These are phyloP conservation scores for Phytophthora palmivora DNA, from an alignment of 352 stramenopile species.

Conservation along the genomic window DNA sequence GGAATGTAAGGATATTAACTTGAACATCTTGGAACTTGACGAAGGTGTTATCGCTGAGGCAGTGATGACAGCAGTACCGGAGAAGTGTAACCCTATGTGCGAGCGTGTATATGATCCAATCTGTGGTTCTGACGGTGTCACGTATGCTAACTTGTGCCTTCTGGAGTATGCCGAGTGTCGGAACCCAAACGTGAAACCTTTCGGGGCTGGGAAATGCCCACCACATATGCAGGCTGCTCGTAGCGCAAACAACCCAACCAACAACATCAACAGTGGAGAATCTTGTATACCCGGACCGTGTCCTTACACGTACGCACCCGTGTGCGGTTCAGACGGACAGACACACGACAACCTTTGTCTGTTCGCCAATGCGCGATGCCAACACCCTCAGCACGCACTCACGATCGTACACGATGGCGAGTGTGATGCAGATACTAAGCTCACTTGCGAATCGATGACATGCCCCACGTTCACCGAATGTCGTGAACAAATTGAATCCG, in stretches of 20 bases:
- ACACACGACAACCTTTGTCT: conserved; percentile 54
- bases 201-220: conserved; percentile 53
- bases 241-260: conserved; percentile 8
- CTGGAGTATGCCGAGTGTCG: conserved; percentile 56
- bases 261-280: conserved; percentile 11
- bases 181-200: conserved; percentile 40
- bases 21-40: conserved; percentile 26
- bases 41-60: conserved; percentile 3
- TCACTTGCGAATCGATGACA: conserved; percentile 56
- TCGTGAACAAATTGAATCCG: conserved; percentile 35
- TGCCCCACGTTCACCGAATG: conserved; percentile 57
- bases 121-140: conserved; percentile 69
- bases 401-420: conserved; percentile 49
- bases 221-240: conserved; percentile 31
- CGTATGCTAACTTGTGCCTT: conserved; percentile 70
- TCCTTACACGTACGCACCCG: conserved; percentile 34
- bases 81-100: conserved; percentile 63
- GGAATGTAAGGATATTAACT: conserved; percentile 24
- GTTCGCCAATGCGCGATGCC: conserved; percentile 40
- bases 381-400: conserved; percentile 36
- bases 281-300: conserved; percentile 54
- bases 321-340: conserved; percentile 53
- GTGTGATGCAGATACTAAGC: conserved; percentile 49
- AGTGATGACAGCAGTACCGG: conserved; percentile 7
- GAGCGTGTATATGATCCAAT: conserved; percentile 52